phyloP scores from a whole-genome alignment of 164 flowering plant genomes.

The Vitis labrusca region DNA sequence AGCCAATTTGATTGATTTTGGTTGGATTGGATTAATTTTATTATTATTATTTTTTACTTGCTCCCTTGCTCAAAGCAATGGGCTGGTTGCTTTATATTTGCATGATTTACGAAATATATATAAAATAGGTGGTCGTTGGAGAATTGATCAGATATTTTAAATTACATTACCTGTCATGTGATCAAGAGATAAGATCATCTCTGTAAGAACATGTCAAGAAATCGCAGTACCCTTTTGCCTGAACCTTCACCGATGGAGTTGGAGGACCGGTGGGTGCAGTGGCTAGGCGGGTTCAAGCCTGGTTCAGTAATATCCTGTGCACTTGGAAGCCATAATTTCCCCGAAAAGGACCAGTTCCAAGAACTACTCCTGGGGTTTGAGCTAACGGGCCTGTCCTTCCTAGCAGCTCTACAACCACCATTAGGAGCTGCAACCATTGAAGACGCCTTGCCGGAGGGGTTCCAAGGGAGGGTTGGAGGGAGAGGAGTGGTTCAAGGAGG shows the following conservation, averaged over 20 bases:
- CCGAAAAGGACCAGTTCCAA: constrained; percentile 29
- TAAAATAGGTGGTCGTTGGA: too few relatives aligned
- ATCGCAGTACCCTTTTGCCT: constrained; percentile 27
- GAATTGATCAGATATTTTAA: too few relatives aligned
- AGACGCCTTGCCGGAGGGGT: constrained; percentile 38
- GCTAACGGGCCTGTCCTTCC: constrained; percentile 34
- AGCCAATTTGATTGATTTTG: too few relatives aligned
- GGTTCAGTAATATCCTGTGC: constrained; percentile 32
- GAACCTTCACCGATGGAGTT: constrained; percentile 14
- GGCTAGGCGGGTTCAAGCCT: constrained; percentile 19
- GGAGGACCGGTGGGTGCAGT: constrained; percentile 26
- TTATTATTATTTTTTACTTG: too few relatives aligned
- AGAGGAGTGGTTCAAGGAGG: not conserved
- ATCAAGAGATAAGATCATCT: too few relatives aligned
- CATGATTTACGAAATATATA: too few relatives aligned
- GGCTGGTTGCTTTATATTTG: too few relatives aligned
- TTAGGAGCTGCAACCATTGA: constrained; percentile 21
- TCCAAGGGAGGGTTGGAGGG: constrained; percentile 22
- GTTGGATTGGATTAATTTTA: too few relatives aligned
- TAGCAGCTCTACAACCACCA: constrained; percentile 39
- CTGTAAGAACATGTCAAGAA: constrained; percentile 15
- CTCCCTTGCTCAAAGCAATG: too few relatives aligned
- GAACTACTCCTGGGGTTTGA: constrained; percentile 40
- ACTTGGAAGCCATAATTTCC: constrained; percentile 34
- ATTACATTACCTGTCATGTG: too few relatives aligned